Conservation (phyloP, 2,329 filamentous ascomycete genomes). For the Emergomyces pasteurianus region DNA sequence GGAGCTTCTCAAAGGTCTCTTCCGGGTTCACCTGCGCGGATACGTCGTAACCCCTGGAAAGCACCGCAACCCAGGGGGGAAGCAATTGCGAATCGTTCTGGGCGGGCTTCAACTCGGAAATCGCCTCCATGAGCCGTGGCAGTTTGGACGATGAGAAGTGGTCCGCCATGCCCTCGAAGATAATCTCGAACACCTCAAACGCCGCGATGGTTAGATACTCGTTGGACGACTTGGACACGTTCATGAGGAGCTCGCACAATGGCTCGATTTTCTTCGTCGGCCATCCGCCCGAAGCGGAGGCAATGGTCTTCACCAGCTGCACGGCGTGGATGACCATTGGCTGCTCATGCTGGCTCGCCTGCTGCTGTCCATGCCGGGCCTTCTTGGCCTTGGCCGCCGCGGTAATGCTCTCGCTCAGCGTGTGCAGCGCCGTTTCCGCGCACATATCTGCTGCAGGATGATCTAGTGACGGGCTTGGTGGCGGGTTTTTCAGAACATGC, state of each 20-base stretch:
- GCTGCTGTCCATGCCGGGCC: conserved; percentile 34
- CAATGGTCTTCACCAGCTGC: conserved; percentile 83
- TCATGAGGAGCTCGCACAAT: conserved; percentile 76
- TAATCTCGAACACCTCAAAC: conserved; percentile 95
- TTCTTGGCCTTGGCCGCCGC: conserved; percentile 60
- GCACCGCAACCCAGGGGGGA: conserved; percentile 90
- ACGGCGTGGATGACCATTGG: conserved; percentile 82
- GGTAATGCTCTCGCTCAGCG: conserved; percentile 59
- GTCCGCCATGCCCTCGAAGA: conserved; percentile 82
- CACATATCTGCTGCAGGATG: conserved; percentile 95
- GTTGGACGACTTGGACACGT: conserved; percentile 79
- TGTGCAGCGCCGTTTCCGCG: conserved; percentile 76
- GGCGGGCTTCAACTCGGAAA: conserved; percentile 80
- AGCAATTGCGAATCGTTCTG: conserved; percentile 89
- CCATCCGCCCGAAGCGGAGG: conserved; percentile 81
- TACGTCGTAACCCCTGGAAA: conserved; percentile 90
- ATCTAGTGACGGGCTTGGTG: conserved; percentile 82
- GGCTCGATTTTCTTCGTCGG: conserved; percentile 91
- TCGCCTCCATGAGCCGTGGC: conserved; percentile 77
- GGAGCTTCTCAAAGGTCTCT: conserved; percentile 83
- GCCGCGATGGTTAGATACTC: conserved; percentile 94
- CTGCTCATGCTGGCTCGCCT: conserved; percentile 56
- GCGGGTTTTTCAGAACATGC: conserved; percentile 70
- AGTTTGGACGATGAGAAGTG: conserved; percentile 83
- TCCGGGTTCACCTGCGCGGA: conserved; percentile 78